Evolutionary conservation across 176 grass and related monocot species (phyloP).

Genomic region (Rhynchospora pubera): DNA sequence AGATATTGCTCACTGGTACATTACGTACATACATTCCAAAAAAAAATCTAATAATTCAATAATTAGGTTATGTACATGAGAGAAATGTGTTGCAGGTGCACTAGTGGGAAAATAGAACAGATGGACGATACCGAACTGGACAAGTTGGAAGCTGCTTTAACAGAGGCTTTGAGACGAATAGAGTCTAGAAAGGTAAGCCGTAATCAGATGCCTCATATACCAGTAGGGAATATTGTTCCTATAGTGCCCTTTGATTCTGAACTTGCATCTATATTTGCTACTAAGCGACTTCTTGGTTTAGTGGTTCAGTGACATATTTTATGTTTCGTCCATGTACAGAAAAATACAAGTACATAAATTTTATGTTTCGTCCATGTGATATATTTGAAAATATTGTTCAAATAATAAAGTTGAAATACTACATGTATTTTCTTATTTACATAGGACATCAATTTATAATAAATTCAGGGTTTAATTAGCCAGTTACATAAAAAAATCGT

Average conservation of each 20-base stretch:
- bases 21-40: neutral
- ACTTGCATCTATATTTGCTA: neutral
- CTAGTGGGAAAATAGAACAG: slow-evolving; percentile 2
- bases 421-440: too few relatives aligned
- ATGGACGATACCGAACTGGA: slow-evolving; percentile 3
- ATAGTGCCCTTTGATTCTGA: neutral
- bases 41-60: neutral
- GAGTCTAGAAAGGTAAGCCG: slow-evolving; percentile 11
- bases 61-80: neutral
- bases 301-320: neutral
- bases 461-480: too few relatives aligned
- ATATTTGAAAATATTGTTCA: too few relatives aligned
- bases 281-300: neutral
- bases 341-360: too few relatives aligned
- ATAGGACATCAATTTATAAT: too few relatives aligned
- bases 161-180: neutral
- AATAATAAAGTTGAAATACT: too few relatives aligned
- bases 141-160: neutral
- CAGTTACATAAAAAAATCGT: too few relatives aligned
- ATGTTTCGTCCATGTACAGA: too few relatives aligned
- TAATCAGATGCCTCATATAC: neutral
- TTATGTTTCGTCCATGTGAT: too few relatives aligned
- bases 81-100: slow-evolving; percentile 4
- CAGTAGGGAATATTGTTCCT: neutral
- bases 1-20: slow-evolving; percentile 10